Conservation (phyloP, 2,329 filamentous ascomycete genomes). For the Xylariaceae sp. region DNA sequence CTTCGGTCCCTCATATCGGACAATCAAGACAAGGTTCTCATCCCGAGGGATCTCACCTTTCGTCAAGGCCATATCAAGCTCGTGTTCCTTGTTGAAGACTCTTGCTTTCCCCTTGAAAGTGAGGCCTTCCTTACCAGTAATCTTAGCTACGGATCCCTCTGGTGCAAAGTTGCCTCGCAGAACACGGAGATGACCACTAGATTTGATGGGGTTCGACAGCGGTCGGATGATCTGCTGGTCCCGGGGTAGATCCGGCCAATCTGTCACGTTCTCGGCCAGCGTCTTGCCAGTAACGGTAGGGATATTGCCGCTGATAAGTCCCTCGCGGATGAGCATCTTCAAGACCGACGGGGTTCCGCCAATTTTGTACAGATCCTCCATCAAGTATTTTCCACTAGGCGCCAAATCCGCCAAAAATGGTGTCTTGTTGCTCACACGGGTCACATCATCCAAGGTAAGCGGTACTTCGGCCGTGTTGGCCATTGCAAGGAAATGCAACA, state of each 20-base stretch:
- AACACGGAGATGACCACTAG: constrained; percentile 82
- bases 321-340: constrained; percentile 68
- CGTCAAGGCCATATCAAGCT: constrained; percentile 70
- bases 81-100: constrained; percentile 82
- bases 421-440: constrained; percentile 75
- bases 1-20: constrained; percentile 90
- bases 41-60: constrained; percentile 62
- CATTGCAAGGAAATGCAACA: constrained; percentile 88
- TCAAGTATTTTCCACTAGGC: constrained; percentile 78
- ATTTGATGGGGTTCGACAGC: constrained; percentile 69
- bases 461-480: constrained; percentile 76
- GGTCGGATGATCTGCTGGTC: constrained; percentile 79
- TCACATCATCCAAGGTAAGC: constrained; percentile 77
- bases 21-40: constrained; percentile 83
- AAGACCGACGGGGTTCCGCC: constrained; percentile 71
- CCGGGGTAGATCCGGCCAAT: constrained; percentile 56
- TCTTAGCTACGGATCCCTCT: constrained; percentile 87
- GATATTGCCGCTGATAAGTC: constrained; percentile 65
- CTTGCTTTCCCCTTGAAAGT: constrained; percentile 74
- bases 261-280: constrained; percentile 66
- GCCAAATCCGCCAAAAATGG: constrained; percentile 84
- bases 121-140: constrained; percentile 90
- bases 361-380: constrained; percentile 73
- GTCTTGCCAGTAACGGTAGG: constrained; percentile 73
- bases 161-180: constrained; percentile 84